A percentile compares a stretch with the other conserved stretches of the same genome.
phyloP scores from a whole-genome alignment of 2,329 filamentous ascomycete species.

The Claviceps sp. region DNA sequence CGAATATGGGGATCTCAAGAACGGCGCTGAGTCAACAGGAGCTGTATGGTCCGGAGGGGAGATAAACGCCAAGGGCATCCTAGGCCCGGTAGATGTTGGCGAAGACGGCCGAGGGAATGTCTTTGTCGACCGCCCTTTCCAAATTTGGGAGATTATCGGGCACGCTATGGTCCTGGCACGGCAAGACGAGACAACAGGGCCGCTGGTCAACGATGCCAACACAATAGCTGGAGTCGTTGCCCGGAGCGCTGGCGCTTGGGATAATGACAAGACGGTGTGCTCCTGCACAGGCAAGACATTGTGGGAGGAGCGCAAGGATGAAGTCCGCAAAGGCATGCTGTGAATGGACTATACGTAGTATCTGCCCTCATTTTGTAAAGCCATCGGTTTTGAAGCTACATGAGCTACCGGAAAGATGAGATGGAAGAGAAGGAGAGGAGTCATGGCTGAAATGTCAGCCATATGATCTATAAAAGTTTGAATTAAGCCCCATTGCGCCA shows the following conservation, averaged over 20 bases:
- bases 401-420: neutral
- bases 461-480: neutral
- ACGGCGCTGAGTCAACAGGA: conserved; percentile 71
- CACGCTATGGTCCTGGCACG: conserved; percentile 76
- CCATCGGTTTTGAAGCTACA: neutral
- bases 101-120: conserved; percentile 62
- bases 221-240: conserved; percentile 90
- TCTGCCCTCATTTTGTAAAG: neutral
- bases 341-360: conserved; percentile 26
- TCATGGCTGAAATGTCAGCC: neutral
- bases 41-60: conserved; percentile 58
- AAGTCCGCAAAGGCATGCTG: conserved; percentile 81
- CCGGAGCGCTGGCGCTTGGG: conserved; percentile 93
- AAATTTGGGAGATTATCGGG: conserved; percentile 94
- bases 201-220: conserved; percentile 62
- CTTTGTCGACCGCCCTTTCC: conserved; percentile 69
- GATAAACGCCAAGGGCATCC: conserved; percentile 34
- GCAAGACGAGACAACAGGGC: conserved; percentile 37
- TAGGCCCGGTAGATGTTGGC: conserved; percentile 66
- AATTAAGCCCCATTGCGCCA: neutral
- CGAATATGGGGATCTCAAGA: conserved; percentile 73
- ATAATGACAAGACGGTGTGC: conserved; percentile 96
- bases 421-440: neutral
- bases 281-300: conserved; percentile 96
- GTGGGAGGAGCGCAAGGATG: conserved; percentile 91